A percentile compares a stretch with the other conserved stretches of the same genome.
Conservation (phyloP, 768 basidiomycete genomes). For the Flagelloscypha sp. region DNA sequence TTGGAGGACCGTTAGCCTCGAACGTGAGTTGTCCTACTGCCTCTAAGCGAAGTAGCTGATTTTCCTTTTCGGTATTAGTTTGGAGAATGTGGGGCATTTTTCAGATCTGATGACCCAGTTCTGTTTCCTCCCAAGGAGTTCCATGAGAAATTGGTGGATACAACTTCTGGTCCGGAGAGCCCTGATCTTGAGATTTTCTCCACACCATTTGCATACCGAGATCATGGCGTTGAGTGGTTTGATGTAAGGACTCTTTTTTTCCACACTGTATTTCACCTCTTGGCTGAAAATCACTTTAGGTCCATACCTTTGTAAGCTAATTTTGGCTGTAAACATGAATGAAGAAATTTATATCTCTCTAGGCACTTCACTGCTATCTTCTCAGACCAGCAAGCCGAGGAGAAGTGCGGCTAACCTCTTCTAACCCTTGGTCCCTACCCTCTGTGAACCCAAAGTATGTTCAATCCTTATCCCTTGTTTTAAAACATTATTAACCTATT, state of each 20-base stretch:
- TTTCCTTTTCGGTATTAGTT: slow-evolving; percentile 21
- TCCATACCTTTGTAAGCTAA: slow-evolving; percentile 31
- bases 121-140: slow-evolving; percentile 16
- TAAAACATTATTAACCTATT: neutral
- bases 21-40: slow-evolving; percentile 43
- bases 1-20: slow-evolving; percentile 41
- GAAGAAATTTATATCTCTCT: slow-evolving; percentile 14
- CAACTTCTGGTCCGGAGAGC: slow-evolving; percentile 8
- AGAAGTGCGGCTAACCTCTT: slow-evolving; percentile 13
- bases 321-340: slow-evolving; percentile 35
- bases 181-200: slow-evolving; percentile 9
- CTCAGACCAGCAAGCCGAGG: slow-evolving; percentile 18
- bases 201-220: slow-evolving; percentile 7
- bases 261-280: slow-evolving; percentile 1
- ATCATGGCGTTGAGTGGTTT: too few relatives aligned
- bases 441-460: slow-evolving; percentile 4
- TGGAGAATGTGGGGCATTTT: slow-evolving; percentile 33
- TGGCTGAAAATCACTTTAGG: slow-evolving; percentile 33
- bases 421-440: slow-evolving; percentile 18
- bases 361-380: slow-evolving; percentile 3
- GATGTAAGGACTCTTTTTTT: slow-evolving; percentile 5
- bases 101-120: slow-evolving; percentile 22
- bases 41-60: neutral
- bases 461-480: neutral
- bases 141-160: slow-evolving; percentile 14